Conservation (phyloP, 2,329 filamentous ascomycete genomes). For the Diaporthe vaccinii region DNA sequence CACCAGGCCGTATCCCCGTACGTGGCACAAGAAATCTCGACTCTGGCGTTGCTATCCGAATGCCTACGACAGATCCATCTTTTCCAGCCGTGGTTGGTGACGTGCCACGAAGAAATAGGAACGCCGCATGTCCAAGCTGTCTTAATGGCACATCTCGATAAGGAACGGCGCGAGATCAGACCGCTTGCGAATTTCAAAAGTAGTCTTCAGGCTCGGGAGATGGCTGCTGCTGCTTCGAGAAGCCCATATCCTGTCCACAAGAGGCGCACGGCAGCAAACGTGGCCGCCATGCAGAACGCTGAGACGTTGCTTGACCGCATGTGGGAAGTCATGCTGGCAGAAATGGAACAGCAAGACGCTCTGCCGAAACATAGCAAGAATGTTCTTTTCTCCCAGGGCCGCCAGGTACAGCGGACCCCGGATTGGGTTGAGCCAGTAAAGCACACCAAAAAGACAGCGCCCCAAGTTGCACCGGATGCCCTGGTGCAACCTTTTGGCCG, state of each 20-base stretch:
- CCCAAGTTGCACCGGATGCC: too few species aligned
- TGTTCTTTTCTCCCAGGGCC: background rate
- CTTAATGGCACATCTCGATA: background rate
- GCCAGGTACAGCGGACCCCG: background rate
- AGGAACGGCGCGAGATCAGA: background rate
- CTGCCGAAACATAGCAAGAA: background rate
- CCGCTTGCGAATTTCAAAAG: background rate
- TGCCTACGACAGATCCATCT: slow-evolving; percentile 5
- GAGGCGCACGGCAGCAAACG: background rate
- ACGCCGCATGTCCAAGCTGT: too few species aligned
- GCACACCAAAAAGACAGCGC: too few species aligned
- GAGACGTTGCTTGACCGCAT: background rate
- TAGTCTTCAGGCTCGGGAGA: background rate
- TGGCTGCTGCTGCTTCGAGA: background rate
- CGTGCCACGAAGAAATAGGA: background rate
- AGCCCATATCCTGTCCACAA: background rate
- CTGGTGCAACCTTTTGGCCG: too few species aligned
- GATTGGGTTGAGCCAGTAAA: background rate
- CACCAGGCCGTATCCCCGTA: background rate
- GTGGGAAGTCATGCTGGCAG: background rate
- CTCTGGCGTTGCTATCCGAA: background rate
- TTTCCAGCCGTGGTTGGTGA: background rate
- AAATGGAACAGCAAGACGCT: background rate
- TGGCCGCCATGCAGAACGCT: background rate
- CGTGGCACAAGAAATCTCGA: background rate